Conservation (phyloP, 495 filamentous ascomycete species). For the Aspergillus hancockii region DNA sequence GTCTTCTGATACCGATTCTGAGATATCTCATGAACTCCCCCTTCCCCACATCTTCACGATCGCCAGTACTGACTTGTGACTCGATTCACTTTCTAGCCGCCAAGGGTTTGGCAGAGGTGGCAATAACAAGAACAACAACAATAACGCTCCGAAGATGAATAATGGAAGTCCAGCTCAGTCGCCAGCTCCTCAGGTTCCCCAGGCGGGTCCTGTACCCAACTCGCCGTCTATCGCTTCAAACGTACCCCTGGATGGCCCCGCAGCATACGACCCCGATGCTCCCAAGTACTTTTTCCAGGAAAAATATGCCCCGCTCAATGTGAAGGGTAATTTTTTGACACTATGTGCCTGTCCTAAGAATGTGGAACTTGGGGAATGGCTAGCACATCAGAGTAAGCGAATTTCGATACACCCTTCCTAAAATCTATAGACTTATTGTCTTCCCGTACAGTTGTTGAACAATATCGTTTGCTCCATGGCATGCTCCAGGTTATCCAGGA, state of each 20-base stretch:
- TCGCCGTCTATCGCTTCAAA: constrained; percentile 58
- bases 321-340: constrained; percentile 96
- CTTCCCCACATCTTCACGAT: constrained; percentile 36
- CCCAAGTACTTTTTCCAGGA: constrained; percentile 74
- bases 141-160: constrained; percentile 47
- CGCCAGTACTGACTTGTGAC: constrained; percentile 34
- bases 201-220: constrained; percentile 52
- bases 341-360: constrained; percentile 85
- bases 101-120: constrained; percentile 54
- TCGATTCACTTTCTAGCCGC: constrained; percentile 35
- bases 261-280: constrained; percentile 55
- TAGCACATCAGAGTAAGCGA: constrained; percentile 84
- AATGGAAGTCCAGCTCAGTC: constrained; percentile 49
- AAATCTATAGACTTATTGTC: constrained; percentile 20
- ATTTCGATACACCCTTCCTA: neutral
- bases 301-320: constrained; percentile 79
- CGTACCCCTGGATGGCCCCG: constrained; percentile 50
- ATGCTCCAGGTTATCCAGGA: constrained; percentile 83
- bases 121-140: constrained; percentile 54
- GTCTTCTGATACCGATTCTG: constrained; percentile 8
- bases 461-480: constrained; percentile 81
- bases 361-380: constrained; percentile 89
- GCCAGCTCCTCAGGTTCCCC: constrained; percentile 50
- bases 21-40: neutral
- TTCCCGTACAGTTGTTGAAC: constrained; percentile 71